These are phyloP conservation scores for Dichotomopilus funicola DNA, from an alignment of 2,329 filamentous ascomycete genomes.

Conservation along the genomic window DNA sequence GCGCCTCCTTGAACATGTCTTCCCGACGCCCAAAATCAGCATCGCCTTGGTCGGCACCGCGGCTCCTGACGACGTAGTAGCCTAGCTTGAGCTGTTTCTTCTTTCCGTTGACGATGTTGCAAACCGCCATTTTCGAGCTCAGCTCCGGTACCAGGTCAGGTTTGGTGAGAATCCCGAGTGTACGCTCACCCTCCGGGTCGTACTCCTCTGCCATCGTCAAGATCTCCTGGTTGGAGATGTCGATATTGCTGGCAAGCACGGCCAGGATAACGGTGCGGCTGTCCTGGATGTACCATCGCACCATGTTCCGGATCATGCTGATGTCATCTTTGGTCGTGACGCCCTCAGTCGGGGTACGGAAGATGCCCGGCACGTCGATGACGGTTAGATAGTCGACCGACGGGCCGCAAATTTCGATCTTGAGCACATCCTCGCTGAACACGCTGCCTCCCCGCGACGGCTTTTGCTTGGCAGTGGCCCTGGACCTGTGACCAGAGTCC, in stretches of 20 bases:
- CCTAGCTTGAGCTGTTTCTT: slow-evolving; percentile 38
- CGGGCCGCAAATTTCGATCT: slow-evolving; percentile 42
- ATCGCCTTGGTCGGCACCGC: slow-evolving; percentile 26
- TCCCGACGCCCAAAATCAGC: slow-evolving; percentile 7
- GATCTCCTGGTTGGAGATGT: slow-evolving; percentile 37
- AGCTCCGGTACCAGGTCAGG: slow-evolving; percentile 47
- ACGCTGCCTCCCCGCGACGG: slow-evolving; percentile 17
- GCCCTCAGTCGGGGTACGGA: slow-evolving; percentile 34
- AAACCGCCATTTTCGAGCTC: slow-evolving; percentile 32
- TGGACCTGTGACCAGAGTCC: neutral
- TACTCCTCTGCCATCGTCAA: slow-evolving; percentile 33
- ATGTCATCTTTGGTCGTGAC: slow-evolving; percentile 42
- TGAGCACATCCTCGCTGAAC: slow-evolving; percentile 43
- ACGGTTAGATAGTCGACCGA: slow-evolving; percentile 43
- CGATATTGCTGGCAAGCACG: slow-evolving; percentile 37
- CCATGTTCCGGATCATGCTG: slow-evolving; percentile 40
- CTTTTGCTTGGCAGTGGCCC: neutral
- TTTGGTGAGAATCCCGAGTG: slow-evolving; percentile 50
- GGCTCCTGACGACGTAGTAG: slow-evolving; percentile 44
- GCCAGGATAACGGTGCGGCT: slow-evolving; percentile 44
- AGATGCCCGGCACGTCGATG: slow-evolving; percentile 52
- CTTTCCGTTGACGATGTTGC: slow-evolving; percentile 39
- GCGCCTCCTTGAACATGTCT: slow-evolving; percentile 13
- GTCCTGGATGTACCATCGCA: slow-evolving; percentile 41
- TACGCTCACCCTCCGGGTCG: slow-evolving; percentile 38